A percentile compares a stretch with the other conserved stretches of the same genome.
phyloP scores from a whole-genome alignment of 2,329 filamentous ascomycete genomes.

The Diaporthe caulivora region DNA sequence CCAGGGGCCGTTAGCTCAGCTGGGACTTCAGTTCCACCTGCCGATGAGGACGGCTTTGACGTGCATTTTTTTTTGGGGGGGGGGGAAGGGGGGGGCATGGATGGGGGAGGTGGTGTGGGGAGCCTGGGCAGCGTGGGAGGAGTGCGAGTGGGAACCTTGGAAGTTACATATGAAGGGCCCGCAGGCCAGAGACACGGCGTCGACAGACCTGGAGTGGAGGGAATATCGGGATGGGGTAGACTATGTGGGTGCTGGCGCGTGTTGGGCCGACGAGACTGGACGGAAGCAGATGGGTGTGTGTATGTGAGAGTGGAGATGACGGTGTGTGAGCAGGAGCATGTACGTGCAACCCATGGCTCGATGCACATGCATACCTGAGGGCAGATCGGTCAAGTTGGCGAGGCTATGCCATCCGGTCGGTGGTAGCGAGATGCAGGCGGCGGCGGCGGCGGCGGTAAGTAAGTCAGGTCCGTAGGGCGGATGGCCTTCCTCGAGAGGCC shows the following conservation, averaged over 20 bases:
- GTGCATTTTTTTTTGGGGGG: neutral
- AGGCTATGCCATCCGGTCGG: neutral
- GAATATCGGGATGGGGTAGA: neutral
- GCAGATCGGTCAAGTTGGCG: neutral
- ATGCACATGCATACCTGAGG: conserved; percentile 1
- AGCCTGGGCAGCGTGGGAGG: conserved; percentile 5
- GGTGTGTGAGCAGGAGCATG: neutral
- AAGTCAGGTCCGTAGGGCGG: conserved; percentile 5
- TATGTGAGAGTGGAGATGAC: neutral
- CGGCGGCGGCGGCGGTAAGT: neutral
- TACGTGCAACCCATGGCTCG: no score
- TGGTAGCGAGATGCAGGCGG: conserved; percentile 20
- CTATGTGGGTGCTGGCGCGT: neutral
- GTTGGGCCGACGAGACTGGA: conserved; percentile 24
- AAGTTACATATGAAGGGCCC: neutral
- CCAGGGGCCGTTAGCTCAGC: conserved; percentile 11
- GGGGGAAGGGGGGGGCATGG: neutral
- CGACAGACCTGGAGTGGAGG: neutral
- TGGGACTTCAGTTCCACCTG: neutral
- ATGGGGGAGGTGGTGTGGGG: no score
- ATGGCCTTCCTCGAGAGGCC: neutral
- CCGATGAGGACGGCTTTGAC: conserved; percentile 12
- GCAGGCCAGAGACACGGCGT: neutral
- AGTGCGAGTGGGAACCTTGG: conserved; percentile 3
- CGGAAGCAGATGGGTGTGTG: conserved; percentile 5